Evolutionary conservation across 352 stramenopile genomes (phyloP).

Genomic region (Plasmopara muralis): DNA sequence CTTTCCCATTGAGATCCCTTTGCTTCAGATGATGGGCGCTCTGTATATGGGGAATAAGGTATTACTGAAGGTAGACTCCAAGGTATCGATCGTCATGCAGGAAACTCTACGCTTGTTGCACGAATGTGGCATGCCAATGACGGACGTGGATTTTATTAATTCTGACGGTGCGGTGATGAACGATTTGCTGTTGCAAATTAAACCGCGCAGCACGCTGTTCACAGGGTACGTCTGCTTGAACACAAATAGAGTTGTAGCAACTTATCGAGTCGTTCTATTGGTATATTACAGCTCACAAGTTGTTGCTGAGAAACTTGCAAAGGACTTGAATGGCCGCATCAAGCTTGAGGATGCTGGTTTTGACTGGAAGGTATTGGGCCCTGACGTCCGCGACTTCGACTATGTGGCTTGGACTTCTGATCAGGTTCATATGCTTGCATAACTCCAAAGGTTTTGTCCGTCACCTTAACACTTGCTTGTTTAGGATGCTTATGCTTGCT

Average conservation of each 20-base stretch:
- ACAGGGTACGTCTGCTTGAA: constrained; percentile 69
- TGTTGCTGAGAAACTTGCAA: constrained; percentile 91
- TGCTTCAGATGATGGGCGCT: constrained; percentile 97
- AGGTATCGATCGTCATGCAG: constrained; percentile 97
- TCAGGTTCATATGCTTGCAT: constrained; percentile 46
- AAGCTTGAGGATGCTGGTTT: constrained; percentile 98
- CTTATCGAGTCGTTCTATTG: constrained; percentile 3
- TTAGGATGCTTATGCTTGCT: constrained; percentile 95
- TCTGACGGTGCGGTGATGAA: constrained; percentile 92
- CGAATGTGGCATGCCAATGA: constrained; percentile 91
- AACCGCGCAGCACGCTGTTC: constrained; percentile 96
- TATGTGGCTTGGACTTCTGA: constrained; percentile 98
- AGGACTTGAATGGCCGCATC: constrained; percentile 88
- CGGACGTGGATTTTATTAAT: constrained; percentile 97
- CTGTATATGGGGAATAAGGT: constrained; percentile 99
- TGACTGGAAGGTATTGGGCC: constrained; percentile 97
- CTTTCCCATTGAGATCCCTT: constrained; percentile 97
- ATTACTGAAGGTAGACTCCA: constrained; percentile 91
- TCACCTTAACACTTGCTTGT: constrained; percentile 5
- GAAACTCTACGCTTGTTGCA: constrained; percentile 94
- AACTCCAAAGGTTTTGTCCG: background rate
- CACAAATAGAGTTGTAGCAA: constrained; percentile 1
- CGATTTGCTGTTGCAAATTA: constrained; percentile 90
- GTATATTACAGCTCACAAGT: constrained; percentile 57
- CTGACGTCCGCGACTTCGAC: constrained; percentile 93